phyloP scores from a whole-genome alignment of 106 monocot species.

The Apostasia shenzhenica region DNA sequence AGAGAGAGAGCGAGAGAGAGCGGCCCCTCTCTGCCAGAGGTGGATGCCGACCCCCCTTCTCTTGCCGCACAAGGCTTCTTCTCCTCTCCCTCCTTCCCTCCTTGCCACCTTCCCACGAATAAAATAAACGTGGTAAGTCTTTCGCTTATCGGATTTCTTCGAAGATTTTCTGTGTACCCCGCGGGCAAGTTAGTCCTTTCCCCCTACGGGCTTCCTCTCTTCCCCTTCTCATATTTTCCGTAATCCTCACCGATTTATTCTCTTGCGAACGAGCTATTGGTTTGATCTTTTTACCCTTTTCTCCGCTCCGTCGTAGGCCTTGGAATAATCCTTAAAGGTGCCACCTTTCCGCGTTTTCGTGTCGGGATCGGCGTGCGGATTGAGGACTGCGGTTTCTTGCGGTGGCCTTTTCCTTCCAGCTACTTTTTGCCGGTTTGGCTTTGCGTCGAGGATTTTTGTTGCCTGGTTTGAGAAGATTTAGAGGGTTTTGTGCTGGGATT shows the following conservation, averaged over 20 bases:
- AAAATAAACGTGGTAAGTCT: neutral
- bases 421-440: neutral
- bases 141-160: neutral
- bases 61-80: conserved; percentile 9
- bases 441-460: neutral
- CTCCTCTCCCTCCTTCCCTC: neutral
- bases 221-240: neutral
- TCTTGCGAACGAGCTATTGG: neutral
- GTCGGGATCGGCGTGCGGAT: neutral
- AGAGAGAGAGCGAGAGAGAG: neutral
- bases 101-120: neutral
- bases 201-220: neutral
- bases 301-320: neutral
- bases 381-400: neutral
- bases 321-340: neutral
- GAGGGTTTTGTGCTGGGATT: neutral
- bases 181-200: neutral
- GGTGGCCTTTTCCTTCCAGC: neutral
- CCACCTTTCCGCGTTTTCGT: neutral
- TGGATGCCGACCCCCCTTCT: neutral
- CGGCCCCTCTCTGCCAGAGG: neutral
- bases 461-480: neutral
- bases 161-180: neutral
- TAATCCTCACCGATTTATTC: neutral
- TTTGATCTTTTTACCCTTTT: neutral